Conservation (phyloP, 768 basidiomycete species). For the Boletus huronensis region DNA sequence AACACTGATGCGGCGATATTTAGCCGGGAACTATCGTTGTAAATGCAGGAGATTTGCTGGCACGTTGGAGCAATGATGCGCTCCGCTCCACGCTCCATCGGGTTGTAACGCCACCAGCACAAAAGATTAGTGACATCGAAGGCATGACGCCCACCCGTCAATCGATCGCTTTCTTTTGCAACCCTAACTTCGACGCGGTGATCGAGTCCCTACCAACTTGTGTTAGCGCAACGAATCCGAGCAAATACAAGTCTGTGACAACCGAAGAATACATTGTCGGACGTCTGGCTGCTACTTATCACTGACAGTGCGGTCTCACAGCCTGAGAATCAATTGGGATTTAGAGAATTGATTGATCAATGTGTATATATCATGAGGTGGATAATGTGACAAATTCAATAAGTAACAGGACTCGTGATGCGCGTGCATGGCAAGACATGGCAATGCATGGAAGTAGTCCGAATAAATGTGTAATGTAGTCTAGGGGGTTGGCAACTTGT, state of each 20-base stretch:
- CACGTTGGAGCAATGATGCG: slow-evolving; percentile 81
- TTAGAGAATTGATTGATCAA: slow-evolving; percentile 8
- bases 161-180: slow-evolving; percentile 87
- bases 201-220: slow-evolving; percentile 73
- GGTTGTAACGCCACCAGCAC: slow-evolving; percentile 68
- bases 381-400: slow-evolving; percentile 18
- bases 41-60: slow-evolving; percentile 77
- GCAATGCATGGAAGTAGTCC: slow-evolving; percentile 17
- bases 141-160: slow-evolving; percentile 63
- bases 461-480: slow-evolving; percentile 16
- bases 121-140: slow-evolving; percentile 46
- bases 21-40: slow-evolving; percentile 81
- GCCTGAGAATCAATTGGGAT: background rate
- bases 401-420: slow-evolving; percentile 18
- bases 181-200: slow-evolving; percentile 65
- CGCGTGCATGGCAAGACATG: slow-evolving; percentile 12
- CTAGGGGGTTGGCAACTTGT: slow-evolving; percentile 6
- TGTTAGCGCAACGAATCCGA: slow-evolving; percentile 37
- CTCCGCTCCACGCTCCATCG: slow-evolving; percentile 79
- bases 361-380: slow-evolving; percentile 13
- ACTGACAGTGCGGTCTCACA: slow-evolving; percentile 23
- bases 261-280: slow-evolving; percentile 77
- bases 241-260: slow-evolving; percentile 69
- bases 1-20: slow-evolving; percentile 4
- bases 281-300: slow-evolving; percentile 58